A percentile compares a stretch with the other conserved stretches of the same genome.
phyloP scores from a whole-genome alignment of 805 yeast species.

The Deakozyma indianensis region DNA sequence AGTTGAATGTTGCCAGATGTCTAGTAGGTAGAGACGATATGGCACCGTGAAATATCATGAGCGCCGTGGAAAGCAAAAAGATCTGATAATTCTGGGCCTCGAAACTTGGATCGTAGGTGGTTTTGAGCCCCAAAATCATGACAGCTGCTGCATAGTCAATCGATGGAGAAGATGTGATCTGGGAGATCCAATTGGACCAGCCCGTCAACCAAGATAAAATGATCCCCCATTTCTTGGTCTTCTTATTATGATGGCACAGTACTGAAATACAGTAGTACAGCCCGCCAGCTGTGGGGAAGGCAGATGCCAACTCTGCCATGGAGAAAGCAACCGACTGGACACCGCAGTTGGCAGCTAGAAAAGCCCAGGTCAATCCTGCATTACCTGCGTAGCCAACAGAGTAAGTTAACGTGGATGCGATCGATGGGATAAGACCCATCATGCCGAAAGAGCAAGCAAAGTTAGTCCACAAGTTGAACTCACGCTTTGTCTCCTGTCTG shows the following conservation, averaged over 20 bases:
- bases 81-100: conserved; percentile 33
- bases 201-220: conserved; percentile 48
- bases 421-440: conserved; percentile 52
- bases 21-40: conserved; percentile 41
- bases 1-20: conserved; percentile 37
- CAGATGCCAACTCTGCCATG: conserved; percentile 49
- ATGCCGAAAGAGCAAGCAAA: conserved; percentile 52
- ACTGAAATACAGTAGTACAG: conserved; percentile 53
- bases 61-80: conserved; percentile 36
- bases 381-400: conserved; percentile 49
- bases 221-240: conserved; percentile 24
- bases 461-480: conserved; percentile 42
- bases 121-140: conserved; percentile 39
- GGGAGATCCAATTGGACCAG: conserved; percentile 52
- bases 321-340: conserved; percentile 43
- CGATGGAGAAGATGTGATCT: conserved; percentile 48
- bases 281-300: conserved; percentile 57
- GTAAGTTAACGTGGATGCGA: conserved; percentile 45
- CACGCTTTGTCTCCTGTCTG: conserved; percentile 48
- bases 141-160: conserved; percentile 43
- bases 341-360: conserved; percentile 39
- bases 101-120: conserved; percentile 27
- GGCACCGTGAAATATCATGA: conserved; percentile 32
- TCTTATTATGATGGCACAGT: conserved; percentile 35
- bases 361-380: conserved; percentile 54